Base-by-base conservation (phyloP, 2,329 filamentous ascomycete species). In the Verticillium albo-atrum region DNA sequence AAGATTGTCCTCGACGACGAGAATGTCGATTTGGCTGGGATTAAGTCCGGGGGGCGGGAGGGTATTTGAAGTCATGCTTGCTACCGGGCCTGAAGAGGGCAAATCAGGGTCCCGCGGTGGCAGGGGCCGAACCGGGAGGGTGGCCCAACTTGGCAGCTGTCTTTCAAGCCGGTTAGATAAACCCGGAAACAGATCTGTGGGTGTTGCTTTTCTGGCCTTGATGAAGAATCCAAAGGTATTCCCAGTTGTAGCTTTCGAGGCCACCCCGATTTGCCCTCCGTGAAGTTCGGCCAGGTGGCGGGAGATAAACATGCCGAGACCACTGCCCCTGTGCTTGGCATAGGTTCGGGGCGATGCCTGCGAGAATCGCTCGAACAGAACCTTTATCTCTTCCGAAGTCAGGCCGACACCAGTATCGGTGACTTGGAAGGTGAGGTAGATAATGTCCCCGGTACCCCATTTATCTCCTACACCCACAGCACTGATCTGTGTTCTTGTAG, bases 1-100 rank as follows among this genome's bases (percentile, higher is more conserved):
- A 4, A 80, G 75, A 66, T 89, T 89, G 67, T 89, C 87, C 69
- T 89, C 87, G 0, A 89, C 87, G 3, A 89, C 74, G 7, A 89
- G 73, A 2, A 89, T 81, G 42, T 80, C 80, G 60, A 85, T 75
- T 9, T 81, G 77, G 63, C 79, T 82, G 56, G 76, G 77, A 63
- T 80, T 76, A 15, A 68, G 62, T 1, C 28, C 32, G 2, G 15
- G 14, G 6, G 14, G 25, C 14, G 61, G 56, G 23, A 12, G n/a
- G n/a, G n/a, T n/a, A n/a, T n/a, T n/a, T n/a, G n/a, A 52, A 1
- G 63, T 62, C 55, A 59, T 69, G 14, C 64, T 58, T 4, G 63
- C 64, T 2, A 66, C 62, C 12, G 69, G 64, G 50, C 60, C 66
- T 4, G 42, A 50, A 1, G 65, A 61, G 1, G 56, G n/a, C n/a